Conservation (phyloP, 2,329 filamentous ascomycete genomes). For the Ophiostoma sp. region DNA sequence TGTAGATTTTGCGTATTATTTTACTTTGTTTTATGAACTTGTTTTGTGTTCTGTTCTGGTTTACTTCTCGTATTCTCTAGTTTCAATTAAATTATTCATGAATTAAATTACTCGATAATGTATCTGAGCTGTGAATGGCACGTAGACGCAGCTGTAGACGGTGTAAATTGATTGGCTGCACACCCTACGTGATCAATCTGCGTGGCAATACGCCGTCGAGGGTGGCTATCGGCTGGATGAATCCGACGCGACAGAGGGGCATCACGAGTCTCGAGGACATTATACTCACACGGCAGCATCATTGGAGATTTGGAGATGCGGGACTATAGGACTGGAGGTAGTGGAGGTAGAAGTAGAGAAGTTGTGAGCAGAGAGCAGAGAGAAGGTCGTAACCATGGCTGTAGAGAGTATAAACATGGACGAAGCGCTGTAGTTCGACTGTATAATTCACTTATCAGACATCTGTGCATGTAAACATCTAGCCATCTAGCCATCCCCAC, state of each 20-base stretch:
- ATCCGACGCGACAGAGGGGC: background rate
- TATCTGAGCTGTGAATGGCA: background rate
- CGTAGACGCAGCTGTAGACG: background rate
- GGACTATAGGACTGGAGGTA: background rate
- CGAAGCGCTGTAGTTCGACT: background rate
- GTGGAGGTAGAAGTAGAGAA: background rate
- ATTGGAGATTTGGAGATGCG: background rate
- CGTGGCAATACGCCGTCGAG: background rate
- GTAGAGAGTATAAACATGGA: background rate
- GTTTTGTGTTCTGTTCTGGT: background rate
- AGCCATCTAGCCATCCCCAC: background rate
- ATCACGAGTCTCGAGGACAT: background rate
- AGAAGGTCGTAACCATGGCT: background rate
- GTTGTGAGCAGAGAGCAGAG: background rate
- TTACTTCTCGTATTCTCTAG: background rate
- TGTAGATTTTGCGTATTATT: background rate
- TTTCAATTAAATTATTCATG: background rate
- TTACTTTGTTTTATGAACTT: too few species aligned
- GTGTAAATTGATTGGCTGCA: conserved; percentile 10
- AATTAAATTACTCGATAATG: background rate
- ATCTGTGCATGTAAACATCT: background rate
- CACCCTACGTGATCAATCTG: background rate
- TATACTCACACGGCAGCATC: background rate
- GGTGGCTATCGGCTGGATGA: background rate
- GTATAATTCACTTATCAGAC: background rate